phyloP scores from a whole-genome alignment of 257 asterid species.

The Solanum chaucha region DNA sequence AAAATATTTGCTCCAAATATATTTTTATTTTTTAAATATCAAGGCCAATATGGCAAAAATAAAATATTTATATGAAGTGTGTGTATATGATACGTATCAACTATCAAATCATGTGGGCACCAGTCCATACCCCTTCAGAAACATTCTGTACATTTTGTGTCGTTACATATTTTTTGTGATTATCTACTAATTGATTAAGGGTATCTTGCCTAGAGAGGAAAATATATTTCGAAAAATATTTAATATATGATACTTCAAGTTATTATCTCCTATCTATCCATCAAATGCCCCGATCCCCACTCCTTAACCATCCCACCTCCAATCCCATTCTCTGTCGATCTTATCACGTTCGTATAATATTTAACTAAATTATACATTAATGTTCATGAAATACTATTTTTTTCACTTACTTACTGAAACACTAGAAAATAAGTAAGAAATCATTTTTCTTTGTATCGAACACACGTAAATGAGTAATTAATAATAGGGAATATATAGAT shows the following conservation, averaged over 20 bases:
- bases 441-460: not conserved
- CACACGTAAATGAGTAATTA: not conserved
- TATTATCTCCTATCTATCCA: not conserved
- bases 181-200: not conserved
- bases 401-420: not conserved
- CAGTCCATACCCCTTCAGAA: constrained; percentile 19
- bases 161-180: not conserved
- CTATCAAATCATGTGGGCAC: constrained; percentile 15
- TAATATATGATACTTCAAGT: not conserved
- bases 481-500: not conserved
- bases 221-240: not conserved
- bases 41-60: not conserved
- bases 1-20: not conserved
- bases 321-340: not conserved
- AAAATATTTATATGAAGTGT: not conserved
- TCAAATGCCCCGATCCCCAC: not conserved
- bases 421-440: not conserved
- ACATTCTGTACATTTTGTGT: constrained; percentile 33
- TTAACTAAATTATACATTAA: not conserved
- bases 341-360: not conserved
- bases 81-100: not conserved
- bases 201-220: not conserved
- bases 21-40: not conserved
- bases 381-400: not conserved
- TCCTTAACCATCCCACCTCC: not conserved